Percentiles rank a stretch among this genome's conserved stretches.
These are phyloP conservation scores for Perkinsus olseni DNA, from an alignment of 169 alveolate genomes.

Conservation along the genomic window DNA sequence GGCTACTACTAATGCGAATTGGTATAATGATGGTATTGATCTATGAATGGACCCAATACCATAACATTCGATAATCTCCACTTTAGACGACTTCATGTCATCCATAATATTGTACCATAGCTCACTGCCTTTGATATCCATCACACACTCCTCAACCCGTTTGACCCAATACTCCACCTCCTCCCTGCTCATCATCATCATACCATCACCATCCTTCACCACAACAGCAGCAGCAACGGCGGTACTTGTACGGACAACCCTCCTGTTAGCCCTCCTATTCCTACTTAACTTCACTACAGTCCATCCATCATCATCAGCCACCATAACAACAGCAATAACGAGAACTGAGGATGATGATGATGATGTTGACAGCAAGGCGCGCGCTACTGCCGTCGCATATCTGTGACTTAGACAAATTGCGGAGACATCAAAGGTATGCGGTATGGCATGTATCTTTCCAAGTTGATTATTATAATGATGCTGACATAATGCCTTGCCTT, in stretches of 20 bases:
- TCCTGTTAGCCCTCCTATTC: not conserved
- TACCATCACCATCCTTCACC: not conserved
- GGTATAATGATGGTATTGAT: not conserved
- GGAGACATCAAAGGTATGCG: not conserved
- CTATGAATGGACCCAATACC: not conserved
- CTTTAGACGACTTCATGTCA: not conserved
- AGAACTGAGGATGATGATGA: too few relatives aligned
- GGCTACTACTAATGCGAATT: not conserved
- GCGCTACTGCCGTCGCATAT: not conserved
- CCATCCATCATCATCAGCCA: not conserved
- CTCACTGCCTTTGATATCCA: not conserved
- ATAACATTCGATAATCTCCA: not conserved
- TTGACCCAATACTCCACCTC: not conserved
- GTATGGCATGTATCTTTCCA: not conserved
- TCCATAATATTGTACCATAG: not conserved
- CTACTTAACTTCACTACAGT: not conserved
- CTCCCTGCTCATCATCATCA: not conserved
- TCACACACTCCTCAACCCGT: not conserved
- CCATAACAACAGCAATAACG: not conserved
- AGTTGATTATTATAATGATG: not conserved
- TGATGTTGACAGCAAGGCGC: not conserved
- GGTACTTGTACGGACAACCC: not conserved
- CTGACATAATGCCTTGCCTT: not conserved
- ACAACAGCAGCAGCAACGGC: not conserved
- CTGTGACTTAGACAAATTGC: not conserved